Evolutionary conservation across 192 early-diverging fungal species (phyloP).

Genomic region (Backusella westeae): DNA sequence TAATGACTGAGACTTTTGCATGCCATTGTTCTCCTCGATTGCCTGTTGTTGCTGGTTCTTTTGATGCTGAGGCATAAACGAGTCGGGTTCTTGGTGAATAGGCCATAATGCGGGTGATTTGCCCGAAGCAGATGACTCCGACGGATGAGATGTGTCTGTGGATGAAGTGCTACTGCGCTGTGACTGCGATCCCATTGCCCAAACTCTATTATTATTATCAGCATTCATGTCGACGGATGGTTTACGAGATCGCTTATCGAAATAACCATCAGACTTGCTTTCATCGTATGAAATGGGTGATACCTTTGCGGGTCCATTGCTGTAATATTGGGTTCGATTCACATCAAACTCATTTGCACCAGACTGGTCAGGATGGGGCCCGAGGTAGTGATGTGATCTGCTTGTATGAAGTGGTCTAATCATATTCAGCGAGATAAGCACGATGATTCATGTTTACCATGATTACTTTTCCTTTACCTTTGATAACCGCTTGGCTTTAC

Average conservation of each 20-base stretch:
- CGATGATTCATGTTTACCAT: neutral
- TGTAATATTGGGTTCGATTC: neutral
- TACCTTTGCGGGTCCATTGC: neutral
- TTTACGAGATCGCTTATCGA: neutral
- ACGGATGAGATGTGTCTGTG: neutral
- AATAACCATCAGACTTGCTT: slow-evolving; percentile 1
- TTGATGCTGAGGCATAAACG: neutral
- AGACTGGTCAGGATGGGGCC: neutral
- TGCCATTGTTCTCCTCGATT: neutral
- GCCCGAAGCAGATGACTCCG: neutral
- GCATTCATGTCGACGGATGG: neutral
- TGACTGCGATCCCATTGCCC: neutral
- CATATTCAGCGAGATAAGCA: no score
- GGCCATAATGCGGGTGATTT: neutral
- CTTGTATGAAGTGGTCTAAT: neutral
- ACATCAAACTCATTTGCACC: neutral
- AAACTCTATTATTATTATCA: neutral
- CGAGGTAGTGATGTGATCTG: neutral
- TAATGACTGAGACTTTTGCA: neutral
- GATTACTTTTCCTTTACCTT: neutral
- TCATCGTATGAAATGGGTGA: slow-evolving; percentile 3
- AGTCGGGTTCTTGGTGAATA: neutral
- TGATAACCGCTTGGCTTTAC: neutral
- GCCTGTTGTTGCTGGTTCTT: neutral
- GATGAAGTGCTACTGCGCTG: slow-evolving; percentile 7